Conservation (phyloP, 2,329 filamentous ascomycete species). For the Colletotrichum sp. region DNA sequence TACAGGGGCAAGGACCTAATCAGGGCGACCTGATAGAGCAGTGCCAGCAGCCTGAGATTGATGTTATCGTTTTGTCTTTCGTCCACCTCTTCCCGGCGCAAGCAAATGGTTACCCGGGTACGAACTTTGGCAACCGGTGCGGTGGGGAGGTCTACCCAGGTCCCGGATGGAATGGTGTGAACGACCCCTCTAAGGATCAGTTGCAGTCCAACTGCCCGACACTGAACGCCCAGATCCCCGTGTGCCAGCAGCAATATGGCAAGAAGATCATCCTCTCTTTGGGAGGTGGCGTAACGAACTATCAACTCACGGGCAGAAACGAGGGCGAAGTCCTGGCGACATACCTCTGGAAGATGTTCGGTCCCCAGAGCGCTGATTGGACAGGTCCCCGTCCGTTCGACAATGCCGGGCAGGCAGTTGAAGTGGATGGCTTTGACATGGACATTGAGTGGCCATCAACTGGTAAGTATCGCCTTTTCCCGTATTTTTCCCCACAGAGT, state of each 20-base stretch:
- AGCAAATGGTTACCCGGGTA: constrained; percentile 43
- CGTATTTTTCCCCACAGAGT: neutral
- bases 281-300: constrained; percentile 38
- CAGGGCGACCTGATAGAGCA: constrained; percentile 40
- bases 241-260: constrained; percentile 38
- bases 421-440: constrained; percentile 36
- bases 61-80: constrained; percentile 48
- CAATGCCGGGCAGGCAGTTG: constrained; percentile 25
- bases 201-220: constrained; percentile 37
- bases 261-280: constrained; percentile 48
- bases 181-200: constrained; percentile 32
- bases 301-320: constrained; percentile 38
- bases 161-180: constrained; percentile 35
- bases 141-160: constrained; percentile 32
- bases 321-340: constrained; percentile 41
- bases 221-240: constrained; percentile 39
- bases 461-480: neutral
- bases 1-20: constrained; percentile 43
- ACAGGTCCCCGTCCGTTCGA: constrained; percentile 26
- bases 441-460: constrained; percentile 35
- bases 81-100: constrained; percentile 45
- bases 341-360: constrained; percentile 44
- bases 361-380: constrained; percentile 37
- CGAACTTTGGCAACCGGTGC: constrained; percentile 48
- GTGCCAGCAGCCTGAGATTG: constrained; percentile 42